Evolutionary conservation across 2,329 filamentous ascomycete species (phyloP).

Genomic region (Exophiala sideris): DNA sequence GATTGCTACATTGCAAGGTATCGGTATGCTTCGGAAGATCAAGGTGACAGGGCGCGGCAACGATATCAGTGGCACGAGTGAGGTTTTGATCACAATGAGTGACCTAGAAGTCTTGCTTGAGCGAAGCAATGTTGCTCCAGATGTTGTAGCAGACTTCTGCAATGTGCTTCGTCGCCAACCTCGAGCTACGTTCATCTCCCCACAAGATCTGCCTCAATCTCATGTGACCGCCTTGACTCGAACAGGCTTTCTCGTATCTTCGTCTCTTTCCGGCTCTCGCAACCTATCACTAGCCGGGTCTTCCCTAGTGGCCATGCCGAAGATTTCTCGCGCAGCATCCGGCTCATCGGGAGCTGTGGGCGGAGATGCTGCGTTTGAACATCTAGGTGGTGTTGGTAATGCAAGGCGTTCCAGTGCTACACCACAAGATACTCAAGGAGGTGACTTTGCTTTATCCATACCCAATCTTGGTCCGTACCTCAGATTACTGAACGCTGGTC

Average conservation of each 20-base stretch:
- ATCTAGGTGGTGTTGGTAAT: conserved; percentile 25
- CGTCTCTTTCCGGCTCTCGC: conserved; percentile 33
- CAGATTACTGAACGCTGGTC: conserved; percentile 53
- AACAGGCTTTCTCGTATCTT: conserved; percentile 55
- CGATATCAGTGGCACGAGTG: conserved; percentile 55
- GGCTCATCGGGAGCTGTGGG: conserved; percentile 34
- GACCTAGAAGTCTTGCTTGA: conserved; percentile 50
- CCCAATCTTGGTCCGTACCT: conserved; percentile 61
- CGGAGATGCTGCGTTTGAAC: conserved; percentile 28
- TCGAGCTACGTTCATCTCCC: conserved; percentile 45
- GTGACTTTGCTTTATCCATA: conserved; percentile 51
- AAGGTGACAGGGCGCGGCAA: conserved; percentile 56
- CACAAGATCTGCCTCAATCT: conserved; percentile 42
- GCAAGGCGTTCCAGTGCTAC: conserved; percentile 16
- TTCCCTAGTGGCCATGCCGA: conserved; percentile 22
- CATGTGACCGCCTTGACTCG: conserved; percentile 50
- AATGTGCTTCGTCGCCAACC: conserved; percentile 46
- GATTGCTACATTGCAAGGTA: conserved; percentile 51
- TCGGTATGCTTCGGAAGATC: conserved; percentile 53
- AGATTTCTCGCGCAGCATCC: conserved; percentile 35
- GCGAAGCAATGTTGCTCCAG: conserved; percentile 28
- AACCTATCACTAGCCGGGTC: conserved; percentile 17
- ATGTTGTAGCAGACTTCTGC: conserved; percentile 21
- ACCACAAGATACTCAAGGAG: conserved; percentile 2
- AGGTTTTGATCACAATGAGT: conserved; percentile 54